Conservation (phyloP, 257 asterid genomes). For the Solanum gracilifrons region DNA sequence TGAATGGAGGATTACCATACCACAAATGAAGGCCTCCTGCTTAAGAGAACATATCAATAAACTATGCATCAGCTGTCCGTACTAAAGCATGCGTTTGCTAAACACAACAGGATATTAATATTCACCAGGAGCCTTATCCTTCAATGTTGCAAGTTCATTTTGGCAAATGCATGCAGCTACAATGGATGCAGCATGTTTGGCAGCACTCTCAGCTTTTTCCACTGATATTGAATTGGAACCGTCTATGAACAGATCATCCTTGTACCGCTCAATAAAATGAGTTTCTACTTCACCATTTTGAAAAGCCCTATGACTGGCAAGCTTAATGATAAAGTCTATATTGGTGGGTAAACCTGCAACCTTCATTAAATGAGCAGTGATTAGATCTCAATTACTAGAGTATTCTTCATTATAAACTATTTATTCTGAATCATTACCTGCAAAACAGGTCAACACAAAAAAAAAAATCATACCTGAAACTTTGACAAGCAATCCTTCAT, state of each 20-base stretch:
- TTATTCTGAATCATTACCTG: neutral
- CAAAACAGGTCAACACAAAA: neutral
- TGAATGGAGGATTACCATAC: constrained; percentile 82
- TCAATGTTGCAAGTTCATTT: constrained; percentile 31
- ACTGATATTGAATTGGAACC: constrained; percentile 28
- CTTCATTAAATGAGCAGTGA: constrained; percentile 18
- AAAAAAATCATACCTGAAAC: constrained; percentile 56
- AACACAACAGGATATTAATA: neutral
- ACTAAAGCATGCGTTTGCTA: neutral
- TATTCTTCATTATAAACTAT: neutral
- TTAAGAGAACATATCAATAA: constrained; percentile 8
- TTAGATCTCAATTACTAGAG: neutral
- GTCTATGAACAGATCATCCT: constrained; percentile 56
- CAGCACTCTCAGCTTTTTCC: constrained; percentile 32
- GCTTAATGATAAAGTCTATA: constrained; percentile 75
- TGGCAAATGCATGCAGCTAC: constrained; percentile 77
- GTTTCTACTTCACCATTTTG: constrained; percentile 84
- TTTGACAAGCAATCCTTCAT: constrained; percentile 78
- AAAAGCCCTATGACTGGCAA: constrained; percentile 72
- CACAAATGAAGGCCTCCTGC: constrained; percentile 61
- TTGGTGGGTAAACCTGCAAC: constrained; percentile 99
- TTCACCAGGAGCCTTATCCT: constrained; percentile 51
- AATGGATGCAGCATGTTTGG: constrained; percentile 54
- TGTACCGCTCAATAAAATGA: constrained; percentile 79
- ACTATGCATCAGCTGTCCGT: neutral